Conservation (phyloP, 2,329 filamentous ascomycete genomes). For the Colletotrichum sp. region DNA sequence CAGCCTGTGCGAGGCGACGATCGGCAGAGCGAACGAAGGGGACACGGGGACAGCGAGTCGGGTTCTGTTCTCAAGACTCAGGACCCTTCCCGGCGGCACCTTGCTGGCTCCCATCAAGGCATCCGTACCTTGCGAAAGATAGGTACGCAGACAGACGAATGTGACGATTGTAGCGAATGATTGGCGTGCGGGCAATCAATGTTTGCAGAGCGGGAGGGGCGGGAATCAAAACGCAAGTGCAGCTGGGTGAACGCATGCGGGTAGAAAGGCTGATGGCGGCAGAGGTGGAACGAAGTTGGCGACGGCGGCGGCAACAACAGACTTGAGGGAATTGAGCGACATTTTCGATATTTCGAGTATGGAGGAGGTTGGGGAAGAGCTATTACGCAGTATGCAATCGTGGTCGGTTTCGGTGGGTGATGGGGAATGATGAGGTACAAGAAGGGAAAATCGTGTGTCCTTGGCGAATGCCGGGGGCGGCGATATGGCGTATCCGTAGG, state of each 20-base stretch:
- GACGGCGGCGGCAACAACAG: neutral
- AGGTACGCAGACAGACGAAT: neutral
- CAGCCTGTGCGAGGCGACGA: slow-evolving; percentile 8
- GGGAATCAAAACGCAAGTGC: neutral
- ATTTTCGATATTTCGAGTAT: neutral
- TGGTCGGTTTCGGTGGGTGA: slow-evolving; percentile 8
- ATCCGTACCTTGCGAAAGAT: neutral
- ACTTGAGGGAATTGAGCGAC: neutral
- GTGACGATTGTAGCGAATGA: neutral
- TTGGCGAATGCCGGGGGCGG: neutral
- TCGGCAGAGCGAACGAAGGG: slow-evolving; percentile 5
- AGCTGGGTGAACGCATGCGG: neutral
- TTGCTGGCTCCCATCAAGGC: neutral
- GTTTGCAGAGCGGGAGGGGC: neutral
- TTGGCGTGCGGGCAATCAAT: neutral
- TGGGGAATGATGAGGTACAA: slow-evolving; percentile 8
- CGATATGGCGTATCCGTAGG: neutral
- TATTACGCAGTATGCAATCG: neutral
- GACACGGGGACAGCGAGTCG: neutral
- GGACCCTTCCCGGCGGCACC: neutral
- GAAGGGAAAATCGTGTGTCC: neutral
- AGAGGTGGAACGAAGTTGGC: neutral
- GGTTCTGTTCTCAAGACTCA: neutral
- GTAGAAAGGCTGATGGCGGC: neutral
- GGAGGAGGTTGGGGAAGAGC: neutral